Evolutionary conservation across 2,329 filamentous ascomycete genomes (phyloP).

Genomic region (Fusarium avenaceum): DNA sequence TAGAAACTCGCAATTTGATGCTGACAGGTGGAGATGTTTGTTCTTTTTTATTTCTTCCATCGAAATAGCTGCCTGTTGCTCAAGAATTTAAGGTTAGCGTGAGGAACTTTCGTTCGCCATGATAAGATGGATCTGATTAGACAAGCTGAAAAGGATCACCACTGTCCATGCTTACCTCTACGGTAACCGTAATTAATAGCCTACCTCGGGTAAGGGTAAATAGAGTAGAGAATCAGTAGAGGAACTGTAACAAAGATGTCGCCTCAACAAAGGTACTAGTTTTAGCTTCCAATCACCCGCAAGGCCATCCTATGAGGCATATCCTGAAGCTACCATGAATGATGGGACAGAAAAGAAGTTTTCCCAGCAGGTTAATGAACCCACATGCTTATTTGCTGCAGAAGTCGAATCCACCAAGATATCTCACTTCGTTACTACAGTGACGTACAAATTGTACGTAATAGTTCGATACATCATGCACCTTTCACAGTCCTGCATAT

Average conservation of each 20-base stretch:
- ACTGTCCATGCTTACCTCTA: too few relatives aligned
- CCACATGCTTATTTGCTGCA: neutral
- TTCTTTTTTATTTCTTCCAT: neutral
- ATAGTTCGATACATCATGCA: neutral
- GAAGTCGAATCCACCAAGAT: neutral
- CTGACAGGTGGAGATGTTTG: neutral
- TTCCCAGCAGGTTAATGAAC: neutral
- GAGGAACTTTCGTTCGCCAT: neutral
- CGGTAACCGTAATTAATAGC: too few relatives aligned
- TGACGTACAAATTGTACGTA: neutral
- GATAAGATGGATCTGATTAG: neutral
- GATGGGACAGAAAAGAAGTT: neutral
- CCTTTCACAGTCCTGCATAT: neutral
- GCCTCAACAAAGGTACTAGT: too few relatives aligned
- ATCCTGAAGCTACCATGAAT: neutral
- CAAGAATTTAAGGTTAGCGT: neutral
- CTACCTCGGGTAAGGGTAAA: too few relatives aligned
- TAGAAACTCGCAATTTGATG: neutral
- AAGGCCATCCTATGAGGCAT: too few relatives aligned
- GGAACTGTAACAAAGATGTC: too few relatives aligned
- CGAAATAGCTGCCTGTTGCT: neutral
- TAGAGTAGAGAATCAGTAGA: too few relatives aligned
- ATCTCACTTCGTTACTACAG: neutral
- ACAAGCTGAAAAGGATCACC: too few relatives aligned
- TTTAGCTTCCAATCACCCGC: too few relatives aligned